These are phyloP conservation scores for Pichia pseudocactophila DNA, from an alignment of 805 yeast genomes.

Conservation along the genomic window DNA sequence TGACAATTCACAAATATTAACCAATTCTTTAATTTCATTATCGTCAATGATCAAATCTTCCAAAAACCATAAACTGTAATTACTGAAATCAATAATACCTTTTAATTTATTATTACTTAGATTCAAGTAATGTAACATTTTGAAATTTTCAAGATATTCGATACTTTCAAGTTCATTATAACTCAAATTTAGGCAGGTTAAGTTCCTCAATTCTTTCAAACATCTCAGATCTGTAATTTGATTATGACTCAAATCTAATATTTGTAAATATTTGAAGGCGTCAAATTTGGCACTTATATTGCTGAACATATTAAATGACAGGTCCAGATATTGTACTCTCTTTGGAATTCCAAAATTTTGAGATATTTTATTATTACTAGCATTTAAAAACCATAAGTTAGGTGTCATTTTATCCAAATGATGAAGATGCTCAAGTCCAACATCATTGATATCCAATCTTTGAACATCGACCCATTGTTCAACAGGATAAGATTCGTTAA, in stretches of 20 bases:
- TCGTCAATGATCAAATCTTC: constrained; percentile 37
- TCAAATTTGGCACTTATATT: constrained; percentile 32
- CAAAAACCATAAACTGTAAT: constrained; percentile 30
- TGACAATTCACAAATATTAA: constrained; percentile 30
- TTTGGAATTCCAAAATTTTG: constrained; percentile 40
- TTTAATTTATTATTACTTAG: constrained; percentile 33
- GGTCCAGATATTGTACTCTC: constrained; percentile 29
- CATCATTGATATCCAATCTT: constrained; percentile 29
- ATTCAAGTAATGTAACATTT: constrained; percentile 34
- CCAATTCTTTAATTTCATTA: constrained; percentile 30
- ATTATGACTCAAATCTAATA: constrained; percentile 34
- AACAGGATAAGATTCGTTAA: constrained; percentile 34
- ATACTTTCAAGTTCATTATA: constrained; percentile 31
- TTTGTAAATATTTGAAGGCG: constrained; percentile 33
- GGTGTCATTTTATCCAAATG: constrained; percentile 40
- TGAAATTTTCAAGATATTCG: constrained; percentile 30
- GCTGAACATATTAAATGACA: constrained; percentile 33
- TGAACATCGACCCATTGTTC: constrained; percentile 36
- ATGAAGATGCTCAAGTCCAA: constrained; percentile 32
- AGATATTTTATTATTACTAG: constrained; percentile 34
- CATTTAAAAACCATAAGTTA: constrained; percentile 30
- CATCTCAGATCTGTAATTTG: constrained; percentile 29
- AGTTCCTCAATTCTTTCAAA: constrained; percentile 32
- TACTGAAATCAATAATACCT: constrained; percentile 32
- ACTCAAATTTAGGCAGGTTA: constrained; percentile 32